Base-by-base conservation (phyloP, 148 eudicot species). In the Cornus kousa region DNA sequence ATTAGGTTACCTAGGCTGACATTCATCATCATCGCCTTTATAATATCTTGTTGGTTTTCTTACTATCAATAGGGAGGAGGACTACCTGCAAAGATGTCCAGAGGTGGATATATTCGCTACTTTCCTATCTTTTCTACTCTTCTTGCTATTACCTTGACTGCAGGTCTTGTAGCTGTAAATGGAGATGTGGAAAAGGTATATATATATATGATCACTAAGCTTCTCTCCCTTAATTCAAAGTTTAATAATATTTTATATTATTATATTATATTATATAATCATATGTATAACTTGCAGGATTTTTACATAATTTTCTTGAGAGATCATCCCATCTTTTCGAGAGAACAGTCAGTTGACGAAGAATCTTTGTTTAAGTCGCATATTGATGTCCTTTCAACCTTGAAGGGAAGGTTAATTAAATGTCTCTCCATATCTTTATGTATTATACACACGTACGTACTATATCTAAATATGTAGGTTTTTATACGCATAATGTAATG, bases 291-390 rank as follows among this genome's bases (percentile, higher is more conserved):
- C 31, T 16, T 85, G 87, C 90, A 95, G 98, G 90, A 89, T 14
- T 90, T 91, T 77, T 95, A 90, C 86, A 90, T 95, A 79, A 93
- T 85, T 70, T 91, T 90, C 87, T 74, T 91, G 92, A 92, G 84
- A 62, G 88, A 93, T 83, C 79, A 83, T 53, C 84, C 48, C 7
- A 6, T 43, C 48, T 43, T 43, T 9, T 43, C 48, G 10, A 43
- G 10, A 43, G 48, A 43, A 43, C 48, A 2, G 4, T 43, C 73
- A 40, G 68, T 46, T 24, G 84, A 82, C 75, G 80, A 82, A 79
- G 83, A 87, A 67, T 82, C 83, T 14, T 82, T 86, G 5, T 31
- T 74, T 77, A 83, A 88, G 79, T 80, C 82, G 4, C 97, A 95
- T 82, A 72, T 88, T 37, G 57, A 87, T 79, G 32, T 95, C 65